Conservation (phyloP, 805 yeast species). For the Pichia deserticola region DNA sequence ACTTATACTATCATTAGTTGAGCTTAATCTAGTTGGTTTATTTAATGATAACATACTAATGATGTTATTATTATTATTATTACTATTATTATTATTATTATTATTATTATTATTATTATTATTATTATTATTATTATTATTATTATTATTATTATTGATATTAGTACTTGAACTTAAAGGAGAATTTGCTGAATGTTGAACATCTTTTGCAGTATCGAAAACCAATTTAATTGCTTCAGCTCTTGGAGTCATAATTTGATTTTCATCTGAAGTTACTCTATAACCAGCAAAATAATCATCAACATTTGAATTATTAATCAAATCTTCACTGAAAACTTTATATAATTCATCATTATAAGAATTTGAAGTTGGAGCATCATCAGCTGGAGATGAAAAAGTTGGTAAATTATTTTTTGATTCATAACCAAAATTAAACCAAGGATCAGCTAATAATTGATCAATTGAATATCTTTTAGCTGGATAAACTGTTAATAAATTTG, state of each 20-base stretch:
- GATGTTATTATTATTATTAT: conserved; percentile 2
- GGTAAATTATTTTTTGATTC: conserved; percentile 8
- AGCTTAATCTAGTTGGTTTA: not conserved
- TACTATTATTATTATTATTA: conserved; percentile 4
- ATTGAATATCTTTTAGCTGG: conserved; percentile 62
- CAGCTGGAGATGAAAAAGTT: conserved; percentile 17
- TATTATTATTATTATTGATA: conserved; percentile 6
- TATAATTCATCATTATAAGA: conserved; percentile 23
- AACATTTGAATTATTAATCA: conserved; percentile 18
- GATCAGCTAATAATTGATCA: conserved; percentile 60
- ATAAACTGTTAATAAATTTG: conserved; percentile 59
- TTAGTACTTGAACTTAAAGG: not conserved
- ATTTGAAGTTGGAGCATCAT: conserved; percentile 23
- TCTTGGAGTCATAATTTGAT: conserved; percentile 25
- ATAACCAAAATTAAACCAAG: conserved; percentile 46
- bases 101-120: conserved; percentile 8
- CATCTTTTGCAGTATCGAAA: conserved; percentile 29
- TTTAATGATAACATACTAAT: conserved; percentile 8
- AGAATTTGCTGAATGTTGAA: conserved; percentile 12
- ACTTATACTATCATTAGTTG: conserved; percentile 9
- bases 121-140: not conserved
- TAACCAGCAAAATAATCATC: conserved; percentile 16
- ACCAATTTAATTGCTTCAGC: conserved; percentile 33
- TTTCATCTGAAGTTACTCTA: conserved; percentile 6
- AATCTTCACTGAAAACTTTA: conserved; percentile 22